Evolutionary conservation across 805 yeast species (phyloP).

Genomic region (Myxozyma monticola): DNA sequence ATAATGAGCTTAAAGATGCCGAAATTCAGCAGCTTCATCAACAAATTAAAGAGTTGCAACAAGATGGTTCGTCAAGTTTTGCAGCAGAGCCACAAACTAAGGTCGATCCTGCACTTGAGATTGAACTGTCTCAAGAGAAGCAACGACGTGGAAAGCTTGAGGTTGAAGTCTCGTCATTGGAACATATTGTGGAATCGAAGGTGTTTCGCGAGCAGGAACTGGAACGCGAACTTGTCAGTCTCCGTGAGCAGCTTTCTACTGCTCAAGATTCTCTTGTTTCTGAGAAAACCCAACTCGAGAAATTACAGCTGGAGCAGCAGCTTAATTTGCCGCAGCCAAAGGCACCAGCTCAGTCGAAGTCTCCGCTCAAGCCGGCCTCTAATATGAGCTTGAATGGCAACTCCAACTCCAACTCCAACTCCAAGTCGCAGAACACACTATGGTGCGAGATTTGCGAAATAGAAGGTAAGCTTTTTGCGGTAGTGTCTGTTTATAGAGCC

Average conservation of each 20-base stretch:
- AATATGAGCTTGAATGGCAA: constrained; percentile 12
- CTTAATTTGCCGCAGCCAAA: constrained; percentile 1
- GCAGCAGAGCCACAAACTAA: neutral
- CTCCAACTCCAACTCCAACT: neutral
- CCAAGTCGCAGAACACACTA: neutral
- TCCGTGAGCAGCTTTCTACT: constrained; percentile 21
- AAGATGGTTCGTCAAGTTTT: neutral
- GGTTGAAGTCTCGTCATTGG: constrained; percentile 33
- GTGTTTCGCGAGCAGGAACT: constrained; percentile 38
- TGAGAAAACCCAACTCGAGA: constrained; percentile 17
- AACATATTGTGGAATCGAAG: constrained; percentile 32
- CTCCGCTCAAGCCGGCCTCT: constrained; percentile 19
- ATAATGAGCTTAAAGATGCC: neutral
- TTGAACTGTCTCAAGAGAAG: neutral
- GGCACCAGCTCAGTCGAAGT: neutral
- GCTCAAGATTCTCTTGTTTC: constrained; percentile 10
- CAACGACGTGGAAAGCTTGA: constrained; percentile 11
- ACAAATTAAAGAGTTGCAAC: neutral
- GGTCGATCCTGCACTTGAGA: neutral
- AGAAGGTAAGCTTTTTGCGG: constrained; percentile 7
- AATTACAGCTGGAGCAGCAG: constrained; percentile 21
- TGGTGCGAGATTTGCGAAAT: constrained; percentile 21
- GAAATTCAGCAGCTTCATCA: constrained; percentile 32
- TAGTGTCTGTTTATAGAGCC: neutral
- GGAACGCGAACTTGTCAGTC: constrained; percentile 33